Evolutionary conservation across 768 basidiomycete species (phyloP), one percentile per base, ranked within the genome.

Genomic region (Lactifluus piperatus): DNA sequence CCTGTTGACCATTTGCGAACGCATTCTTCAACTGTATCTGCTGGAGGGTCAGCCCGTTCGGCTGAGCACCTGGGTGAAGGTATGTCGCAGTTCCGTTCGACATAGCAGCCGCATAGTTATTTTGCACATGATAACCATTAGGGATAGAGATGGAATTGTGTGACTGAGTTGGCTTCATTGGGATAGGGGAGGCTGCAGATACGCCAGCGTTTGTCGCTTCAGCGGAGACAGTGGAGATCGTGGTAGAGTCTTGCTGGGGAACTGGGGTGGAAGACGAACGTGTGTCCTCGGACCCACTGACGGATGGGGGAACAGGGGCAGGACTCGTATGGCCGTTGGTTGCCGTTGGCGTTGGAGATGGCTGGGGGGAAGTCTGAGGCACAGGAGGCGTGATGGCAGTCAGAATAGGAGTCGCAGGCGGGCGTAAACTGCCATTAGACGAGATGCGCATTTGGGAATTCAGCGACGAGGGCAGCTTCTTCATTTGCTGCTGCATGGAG

Each of bases 21-120:
- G 78, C 81, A 9, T 78, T 71, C 70, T 85, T 84, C 55, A 73
- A 77, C 68, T 84, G 82, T 68, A 85, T 72, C 65, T 85, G 83
- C 60, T 86, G 85, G 20, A 73, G 58, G 34, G 75, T 80, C 47
- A 86, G 68, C 2, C 73, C 72, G 45, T 72, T 74, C 47, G 73
- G 75, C 51, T 72, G 66, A 57, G 64, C 53, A 13, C 73, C 66
- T 45, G 66, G 69, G 59, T 62, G 73, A 71, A 70, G 70, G 66
- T 66, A 71, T 8, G 59, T 36, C n/a, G 59, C 8, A 52, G 69
- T 67, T 6, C 71, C 64, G 50, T 71, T 75, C 10, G 72, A 56
- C 48, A 76, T 67, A 67, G 75, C 66, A 13, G 81, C 67, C 54
- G 83, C 79, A 65, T 79, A 74, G n/a, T 64, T 68, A 26, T 66